Base-by-base conservation (phyloP, 1,284 basidiomycete genomes). In the Erythrobasidium hasegawianum region DNA sequence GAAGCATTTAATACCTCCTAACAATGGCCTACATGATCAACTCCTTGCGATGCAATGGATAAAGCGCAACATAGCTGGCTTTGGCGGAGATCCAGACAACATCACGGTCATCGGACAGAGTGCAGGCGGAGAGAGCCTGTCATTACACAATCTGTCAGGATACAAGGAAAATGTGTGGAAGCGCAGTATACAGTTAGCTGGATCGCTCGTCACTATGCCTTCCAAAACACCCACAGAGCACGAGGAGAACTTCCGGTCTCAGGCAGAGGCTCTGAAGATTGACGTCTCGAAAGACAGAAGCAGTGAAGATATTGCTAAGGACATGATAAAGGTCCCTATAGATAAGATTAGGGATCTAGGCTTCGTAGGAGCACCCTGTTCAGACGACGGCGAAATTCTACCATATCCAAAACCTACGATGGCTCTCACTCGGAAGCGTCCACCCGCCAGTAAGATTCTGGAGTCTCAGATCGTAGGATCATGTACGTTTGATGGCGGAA, bases 31-130 rank as follows among this genome's bases (percentile, higher is more conserved):
- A 20, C 54, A 62, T 52, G 60, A 62, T 29, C 60, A 62, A 33
- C 29, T 56, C 13, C 26, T 39, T 41, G 53, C 49, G 13, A 39
- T 62, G 18, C 29, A 41, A n/a, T 62, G 60, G 60, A 24, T 62
- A 8, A 52, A 62, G 40, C 50, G 33, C 27, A 56, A 62, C 18
- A 20, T 62, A 16, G 18, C 53, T 52, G 43, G 52, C 20, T 62
- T 62, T 45, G 60, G 60, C 13, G 60, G 60, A 2, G 60, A 62
- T 40, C 27, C 50, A 2, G 55, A 11, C 20, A 58, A 40, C 22
- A 57, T 62, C 20, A 62, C 60, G n/a, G 52, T 62, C 8, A 20
- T 62, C 20, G 60, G 60, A 11, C 27, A 62, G 50, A 58, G 50
- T 33, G 60, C 60, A 22, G 60, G 60, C 18, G 60, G 33, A 11